A percentile compares a stretch with the other conserved stretches of the same genome.
These are phyloP conservation scores for Ailanthus altissimus DNA, from an alignment of 345 rosid genomes.

Conservation along the genomic window DNA sequence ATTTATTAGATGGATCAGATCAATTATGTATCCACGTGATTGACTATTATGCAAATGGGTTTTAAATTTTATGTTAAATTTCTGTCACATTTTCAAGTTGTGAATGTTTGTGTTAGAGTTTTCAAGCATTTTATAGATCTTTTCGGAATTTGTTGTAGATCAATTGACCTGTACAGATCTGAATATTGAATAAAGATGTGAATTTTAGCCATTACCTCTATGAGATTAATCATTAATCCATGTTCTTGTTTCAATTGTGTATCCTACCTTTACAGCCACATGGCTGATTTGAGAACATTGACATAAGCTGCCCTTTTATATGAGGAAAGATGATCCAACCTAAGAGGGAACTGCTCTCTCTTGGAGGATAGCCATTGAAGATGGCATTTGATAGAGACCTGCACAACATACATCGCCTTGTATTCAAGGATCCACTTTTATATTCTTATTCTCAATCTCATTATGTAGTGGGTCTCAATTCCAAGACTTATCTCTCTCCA, in stretches of 20 bases:
- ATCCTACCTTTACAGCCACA: background rate
- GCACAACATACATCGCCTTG: background rate
- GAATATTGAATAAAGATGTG: too few species aligned
- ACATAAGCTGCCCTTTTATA: background rate
- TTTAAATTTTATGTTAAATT: too few species aligned
- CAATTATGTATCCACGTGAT: too few species aligned
- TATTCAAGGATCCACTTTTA: background rate
- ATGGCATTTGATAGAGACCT: slow-evolving; percentile 15
- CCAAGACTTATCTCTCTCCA: too few species aligned
- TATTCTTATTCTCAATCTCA: background rate
- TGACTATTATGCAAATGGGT: too few species aligned
- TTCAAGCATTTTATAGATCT: too few species aligned
- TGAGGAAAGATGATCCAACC: background rate
- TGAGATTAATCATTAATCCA: background rate
- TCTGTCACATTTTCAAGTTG: too few species aligned
- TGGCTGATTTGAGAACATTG: background rate
- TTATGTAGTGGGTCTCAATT: background rate
- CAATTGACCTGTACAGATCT: too few species aligned
- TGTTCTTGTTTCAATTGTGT: background rate
- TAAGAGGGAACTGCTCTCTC: background rate
- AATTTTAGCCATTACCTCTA: too few species aligned
- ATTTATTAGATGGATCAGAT: too few species aligned
- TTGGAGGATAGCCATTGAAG: slow-evolving; percentile 9
- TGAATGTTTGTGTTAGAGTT: too few species aligned
- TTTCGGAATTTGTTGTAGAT: too few species aligned